phyloP scores from a whole-genome alignment of 495 filamentous ascomycete species.

The Durotheca rogersii region DNA sequence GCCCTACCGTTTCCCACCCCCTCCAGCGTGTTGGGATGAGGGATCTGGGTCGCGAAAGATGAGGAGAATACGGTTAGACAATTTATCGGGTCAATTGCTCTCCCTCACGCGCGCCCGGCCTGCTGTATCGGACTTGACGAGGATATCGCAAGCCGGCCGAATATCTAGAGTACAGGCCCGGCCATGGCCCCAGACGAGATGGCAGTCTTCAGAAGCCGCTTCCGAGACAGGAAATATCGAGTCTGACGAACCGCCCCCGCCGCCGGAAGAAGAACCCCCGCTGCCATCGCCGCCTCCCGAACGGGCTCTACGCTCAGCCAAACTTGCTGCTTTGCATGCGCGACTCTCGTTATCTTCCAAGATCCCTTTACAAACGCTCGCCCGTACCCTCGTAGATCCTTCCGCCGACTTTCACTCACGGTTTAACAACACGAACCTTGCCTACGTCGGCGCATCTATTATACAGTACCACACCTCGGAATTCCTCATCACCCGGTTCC shows the following conservation, averaged over 20 bases:
- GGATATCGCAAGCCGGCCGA: constrained; percentile 25
- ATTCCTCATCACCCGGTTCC: constrained; percentile 80
- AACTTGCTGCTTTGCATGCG: constrained; percentile 90
- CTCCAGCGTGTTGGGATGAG: constrained; percentile 28
- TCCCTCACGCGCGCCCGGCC: constrained; percentile 32
- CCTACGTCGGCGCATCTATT: constrained; percentile 77
- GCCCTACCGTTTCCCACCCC: constrained; percentile 31
- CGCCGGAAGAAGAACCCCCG: background rate
- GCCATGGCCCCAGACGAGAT: constrained; percentile 29
- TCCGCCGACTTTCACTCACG: constrained; percentile 72
- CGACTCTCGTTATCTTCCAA: constrained; percentile 79
- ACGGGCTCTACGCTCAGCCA: constrained; percentile 72
- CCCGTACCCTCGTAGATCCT: constrained; percentile 78
- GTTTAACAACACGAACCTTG: constrained; percentile 82
- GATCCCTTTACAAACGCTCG: constrained; percentile 82
- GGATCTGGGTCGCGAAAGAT: constrained; percentile 29
- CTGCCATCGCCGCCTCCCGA: constrained; percentile 68
- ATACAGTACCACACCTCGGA: constrained; percentile 85
- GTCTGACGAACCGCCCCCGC: background rate
- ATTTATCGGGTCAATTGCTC: constrained; percentile 72
- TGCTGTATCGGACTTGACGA: constrained; percentile 14
- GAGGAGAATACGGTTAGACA: constrained; percentile 64
- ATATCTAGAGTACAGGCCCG: constrained; percentile 31
- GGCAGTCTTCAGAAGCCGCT: constrained; percentile 31
- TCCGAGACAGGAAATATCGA: constrained; percentile 26